Evolutionary conservation across 768 basidiomycete species (phyloP), one percentile per base, ranked within the genome.

Genomic region (Mycena capillaripes): DNA sequence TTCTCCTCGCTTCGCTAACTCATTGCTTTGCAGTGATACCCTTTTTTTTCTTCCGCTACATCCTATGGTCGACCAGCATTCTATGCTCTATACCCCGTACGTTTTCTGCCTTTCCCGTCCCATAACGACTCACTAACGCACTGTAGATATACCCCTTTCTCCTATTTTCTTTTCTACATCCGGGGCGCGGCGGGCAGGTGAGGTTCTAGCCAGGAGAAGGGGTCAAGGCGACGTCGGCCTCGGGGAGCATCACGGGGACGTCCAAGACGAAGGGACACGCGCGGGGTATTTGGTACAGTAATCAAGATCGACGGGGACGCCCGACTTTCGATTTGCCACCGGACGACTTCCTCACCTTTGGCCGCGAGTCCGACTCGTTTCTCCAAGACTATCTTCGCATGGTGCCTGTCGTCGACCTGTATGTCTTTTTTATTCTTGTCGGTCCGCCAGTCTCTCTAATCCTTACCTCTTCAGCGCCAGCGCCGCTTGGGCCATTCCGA

Each of bases 231-330:
- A 34, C 42, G 30, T 4, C 36, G 8, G 21, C 40, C 25, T 17
- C 59, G 38, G 14, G 27, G 19, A 34, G 7, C 32, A 1, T 34
- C 29, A 21, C 14, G 30, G 62, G 17, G 50, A 34, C 19, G 25
- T 52, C 21, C 48, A 29, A 53, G 48, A 52, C 36, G 23, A 42
- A 64, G 62, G 32, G 50, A 2, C 3, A 52, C 25, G 32, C 61
- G n/a, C 61, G 46, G 30, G 44, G 23, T 48, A 29, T 52, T 36
- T 17, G 62, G 36, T 64, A 34, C 34, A 42, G 62, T 34, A 48
- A 63, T 25, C 44, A 64, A 32, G 48, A 64, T 52, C 48, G 50
- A 64, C 62, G 62, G 62, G 60, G 62, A 64, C 62, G 62, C 62
- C 62, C 50, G 10, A n/a, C n/a, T 64, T 34, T 10, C 14, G 16